These are phyloP conservation scores for Cladosporium oxysporum DNA, from an alignment of 2,329 filamentous ascomycete species.

Conservation along the genomic window DNA sequence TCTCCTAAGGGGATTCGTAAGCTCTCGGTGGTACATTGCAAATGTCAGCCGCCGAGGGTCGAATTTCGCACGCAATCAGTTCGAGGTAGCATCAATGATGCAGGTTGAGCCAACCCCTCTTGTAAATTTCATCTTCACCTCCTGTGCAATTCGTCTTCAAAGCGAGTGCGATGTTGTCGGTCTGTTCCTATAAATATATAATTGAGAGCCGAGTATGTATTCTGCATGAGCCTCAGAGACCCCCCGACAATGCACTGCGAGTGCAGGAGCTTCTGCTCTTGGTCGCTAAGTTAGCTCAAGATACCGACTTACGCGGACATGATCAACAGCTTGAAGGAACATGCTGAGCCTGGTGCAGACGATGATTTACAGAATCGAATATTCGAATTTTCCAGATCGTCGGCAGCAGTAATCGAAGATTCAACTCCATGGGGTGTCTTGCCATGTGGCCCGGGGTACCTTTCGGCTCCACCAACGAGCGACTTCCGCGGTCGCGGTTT, in stretches of 20 bases:
- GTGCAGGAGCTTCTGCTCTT: neutral
- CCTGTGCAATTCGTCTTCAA: too few relatives aligned
- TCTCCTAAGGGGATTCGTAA: too few relatives aligned
- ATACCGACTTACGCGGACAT: neutral
- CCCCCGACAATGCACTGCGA: neutral
- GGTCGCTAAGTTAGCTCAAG: neutral
- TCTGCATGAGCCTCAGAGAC: neutral
- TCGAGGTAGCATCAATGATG: neutral
- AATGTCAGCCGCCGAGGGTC: neutral
- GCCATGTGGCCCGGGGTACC: neutral
- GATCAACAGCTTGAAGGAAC: neutral
- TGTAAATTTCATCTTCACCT: neutral
- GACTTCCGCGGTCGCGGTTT: neutral
- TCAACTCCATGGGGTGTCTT: neutral
- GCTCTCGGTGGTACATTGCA: neutral
- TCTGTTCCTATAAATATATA: too few relatives aligned
- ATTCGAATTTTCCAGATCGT: neutral
- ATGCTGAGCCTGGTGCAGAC: neutral
- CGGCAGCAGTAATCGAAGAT: neutral
- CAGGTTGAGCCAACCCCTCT: neutral
- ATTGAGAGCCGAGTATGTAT: too few relatives aligned
- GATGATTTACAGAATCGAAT: neutral
- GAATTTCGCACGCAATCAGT: neutral
- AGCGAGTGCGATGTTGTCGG: too few relatives aligned
- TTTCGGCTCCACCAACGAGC: neutral